Evolutionary conservation across 2,329 filamentous ascomycete species (phyloP), one percentile per base, ranked within the genome.

Genomic region (Aspergillus sp.): DNA sequence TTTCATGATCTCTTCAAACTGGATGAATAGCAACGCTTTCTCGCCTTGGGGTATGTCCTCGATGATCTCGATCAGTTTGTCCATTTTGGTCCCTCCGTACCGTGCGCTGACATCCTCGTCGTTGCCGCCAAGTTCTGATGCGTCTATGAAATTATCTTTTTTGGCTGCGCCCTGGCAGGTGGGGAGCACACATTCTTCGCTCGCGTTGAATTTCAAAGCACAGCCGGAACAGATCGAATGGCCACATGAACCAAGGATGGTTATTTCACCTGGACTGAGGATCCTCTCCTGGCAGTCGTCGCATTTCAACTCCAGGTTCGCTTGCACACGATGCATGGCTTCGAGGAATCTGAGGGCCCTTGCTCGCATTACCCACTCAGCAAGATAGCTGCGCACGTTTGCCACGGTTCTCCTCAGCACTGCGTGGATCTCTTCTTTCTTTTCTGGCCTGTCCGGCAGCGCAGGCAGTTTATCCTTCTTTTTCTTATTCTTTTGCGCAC

Each of bases 11-110:
- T 80, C 75, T 0, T 70, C 66, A 49, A 78, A 83, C 58, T 87
- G 85, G 1, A 85, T 77, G 66, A 87, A 87, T 1, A 87, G 63
- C 7, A 87, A 71, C 0, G 81, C 80, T 60, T 82, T 79, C n/a
- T 87, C 83, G 0, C 75, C 67, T 0, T 67, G 45, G 0, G 72
- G 73, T 32, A 83, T 73, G 10, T 56, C 54, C 7, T 74, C 60
- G 24, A 87, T 72, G 3, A 86, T 68, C 0, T 75, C 60, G 5
- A 84, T 67, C 31, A 84, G 70, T 6, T 73, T 72, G 31, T 79
- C 74, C 1, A 85, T 60, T 64, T 86, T 87, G 39, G 75, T 77
- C 16, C 83, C 82, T 22, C 77, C 74, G 31, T 67, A 68, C 4
- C 56, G 56, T 22, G 63, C 31, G 29, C 57, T 63, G 14, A 49